phyloP scores from a whole-genome alignment of 73 alveolate species.

The Blepharisma stoltei region DNA sequence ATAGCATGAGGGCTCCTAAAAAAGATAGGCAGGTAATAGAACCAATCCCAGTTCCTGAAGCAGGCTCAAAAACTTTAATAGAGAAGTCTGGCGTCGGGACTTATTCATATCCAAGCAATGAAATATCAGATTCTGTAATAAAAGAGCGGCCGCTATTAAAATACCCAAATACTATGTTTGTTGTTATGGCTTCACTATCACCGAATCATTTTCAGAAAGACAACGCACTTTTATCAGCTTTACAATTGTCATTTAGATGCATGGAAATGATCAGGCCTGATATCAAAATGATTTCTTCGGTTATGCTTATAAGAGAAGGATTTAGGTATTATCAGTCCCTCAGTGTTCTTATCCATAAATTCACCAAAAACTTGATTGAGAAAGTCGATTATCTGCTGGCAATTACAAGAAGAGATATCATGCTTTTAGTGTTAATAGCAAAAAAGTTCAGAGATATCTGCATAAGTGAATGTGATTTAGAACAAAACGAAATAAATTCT shows the following conservation, averaged over 20 bases:
- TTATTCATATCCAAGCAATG: no score
- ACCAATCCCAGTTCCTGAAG: neutral
- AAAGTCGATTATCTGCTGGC: slow-evolving; percentile 16
- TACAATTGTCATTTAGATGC: neutral
- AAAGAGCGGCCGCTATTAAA: no score
- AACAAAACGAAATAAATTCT: neutral
- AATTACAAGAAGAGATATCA: slow-evolving; percentile 12
- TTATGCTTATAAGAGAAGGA: slow-evolving; percentile 20
- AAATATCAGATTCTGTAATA: no score
- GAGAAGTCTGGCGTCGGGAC: no score
- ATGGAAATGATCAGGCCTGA: slow-evolving; percentile 25
- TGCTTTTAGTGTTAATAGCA: neutral
- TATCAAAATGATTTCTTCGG: neutral
- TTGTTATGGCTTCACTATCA: slow-evolving; percentile 19
- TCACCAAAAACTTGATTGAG: neutral
- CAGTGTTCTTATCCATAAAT: neutral
- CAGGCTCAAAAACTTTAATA: neutral
- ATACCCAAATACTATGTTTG: neutral
- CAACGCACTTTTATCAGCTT: neutral
- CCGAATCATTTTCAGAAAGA: neutral
- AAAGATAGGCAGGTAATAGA: neutral
- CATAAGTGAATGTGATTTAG: neutral
- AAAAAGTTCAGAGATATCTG: slow-evolving; percentile 6
- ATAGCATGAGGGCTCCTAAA: neutral
- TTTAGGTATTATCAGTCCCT: slow-evolving; percentile 17